phyloP scores from a whole-genome alignment of 768 basidiomycete species.

The Cubamyces sp. region DNA sequence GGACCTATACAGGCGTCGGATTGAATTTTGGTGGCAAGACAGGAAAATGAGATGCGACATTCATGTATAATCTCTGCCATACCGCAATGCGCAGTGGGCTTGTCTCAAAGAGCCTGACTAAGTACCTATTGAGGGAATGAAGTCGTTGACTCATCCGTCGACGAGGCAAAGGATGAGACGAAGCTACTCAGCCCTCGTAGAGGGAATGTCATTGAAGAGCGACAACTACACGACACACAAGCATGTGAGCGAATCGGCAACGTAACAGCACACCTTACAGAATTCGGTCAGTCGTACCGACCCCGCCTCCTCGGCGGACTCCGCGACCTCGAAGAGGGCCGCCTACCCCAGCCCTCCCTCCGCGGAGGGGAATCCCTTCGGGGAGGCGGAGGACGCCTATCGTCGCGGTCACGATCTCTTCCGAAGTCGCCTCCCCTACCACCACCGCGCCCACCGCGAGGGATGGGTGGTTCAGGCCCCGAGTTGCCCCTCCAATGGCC shows the following conservation, averaged over 20 bases:
- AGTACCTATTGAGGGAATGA: too few species aligned
- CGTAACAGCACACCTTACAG: background rate
- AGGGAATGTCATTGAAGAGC: background rate
- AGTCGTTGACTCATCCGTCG: too few species aligned
- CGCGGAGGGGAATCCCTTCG: constrained; percentile 28
- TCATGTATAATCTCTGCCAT: too few species aligned
- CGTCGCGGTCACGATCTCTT: constrained; percentile 33
- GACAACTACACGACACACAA: background rate
- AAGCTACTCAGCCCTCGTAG: too few species aligned
- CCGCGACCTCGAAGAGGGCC: constrained; percentile 43
- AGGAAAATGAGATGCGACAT: too few species aligned
- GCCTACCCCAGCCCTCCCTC: constrained; percentile 36
- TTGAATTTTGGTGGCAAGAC: constrained; percentile 28
- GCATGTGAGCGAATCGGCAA: background rate
- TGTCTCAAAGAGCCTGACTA: too few species aligned
- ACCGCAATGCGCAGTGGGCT: too few species aligned
- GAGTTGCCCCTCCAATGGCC: constrained; percentile 76
- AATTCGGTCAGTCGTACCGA: constrained; percentile 25
- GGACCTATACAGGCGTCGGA: constrained; percentile 20
- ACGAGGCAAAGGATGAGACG: too few species aligned
- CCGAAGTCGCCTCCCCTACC: constrained; percentile 42
- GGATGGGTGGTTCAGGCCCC: constrained; percentile 46
- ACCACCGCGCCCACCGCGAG: constrained; percentile 47
- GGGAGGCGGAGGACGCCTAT: constrained; percentile 22
- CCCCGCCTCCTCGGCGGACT: constrained; percentile 45